Base-by-base conservation (phyloP, 1,139 yeast species). In the Geotrichum aggregatum region DNA sequence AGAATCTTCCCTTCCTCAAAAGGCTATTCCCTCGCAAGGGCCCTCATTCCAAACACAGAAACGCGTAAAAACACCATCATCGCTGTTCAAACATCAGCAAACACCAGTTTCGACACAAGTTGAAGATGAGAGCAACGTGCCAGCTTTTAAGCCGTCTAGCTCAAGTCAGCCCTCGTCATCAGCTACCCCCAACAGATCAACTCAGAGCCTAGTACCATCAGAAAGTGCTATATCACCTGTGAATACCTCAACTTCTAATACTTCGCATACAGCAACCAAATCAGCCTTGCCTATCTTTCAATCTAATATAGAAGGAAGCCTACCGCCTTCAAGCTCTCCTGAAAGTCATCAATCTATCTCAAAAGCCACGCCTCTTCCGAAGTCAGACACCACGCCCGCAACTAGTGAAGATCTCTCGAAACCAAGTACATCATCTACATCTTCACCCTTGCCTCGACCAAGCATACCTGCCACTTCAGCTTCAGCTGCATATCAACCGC, bases 1-100 rank as follows among this genome's bases (percentile, higher is more conserved):
- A 35, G 70, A 68, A 21, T 45, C 58, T 4, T 54, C 65, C 13
- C 49, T 63, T 24, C 65, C 65, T 1, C 44, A 24, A 19, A 26
- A 16, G 26, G 47, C 39, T 14, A 22, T 30, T 14, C 14, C 18
- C 19, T 31, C 28, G 2, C 3, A n/a, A 5, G 38, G 35, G 11
- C n/a, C 24, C 8, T 5, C 28, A 30, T 28, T 7, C 42, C 40
- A 26, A 28, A 42, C 33, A 28, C 39, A 26, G 14, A 48, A 48
- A 42, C 47, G 47, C 36, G 47, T 30, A 14, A 42, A 44, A 26
- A 34, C 3, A 3, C 13, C 34, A 10, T 26, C 38, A n/a, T 43
- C 51, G 18, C 35, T 48, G 33, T 48, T 34, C 30, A 41, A 44
- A 16, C 41, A 47, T 14, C 36, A 33, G 16, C 49, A 24, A 24